A percentile compares a stretch with the other conserved stretches of the same genome.
phyloP scores from a whole-genome alignment of 1,139 yeast genomes.

The Cylindricascospora bacillispora region DNA sequence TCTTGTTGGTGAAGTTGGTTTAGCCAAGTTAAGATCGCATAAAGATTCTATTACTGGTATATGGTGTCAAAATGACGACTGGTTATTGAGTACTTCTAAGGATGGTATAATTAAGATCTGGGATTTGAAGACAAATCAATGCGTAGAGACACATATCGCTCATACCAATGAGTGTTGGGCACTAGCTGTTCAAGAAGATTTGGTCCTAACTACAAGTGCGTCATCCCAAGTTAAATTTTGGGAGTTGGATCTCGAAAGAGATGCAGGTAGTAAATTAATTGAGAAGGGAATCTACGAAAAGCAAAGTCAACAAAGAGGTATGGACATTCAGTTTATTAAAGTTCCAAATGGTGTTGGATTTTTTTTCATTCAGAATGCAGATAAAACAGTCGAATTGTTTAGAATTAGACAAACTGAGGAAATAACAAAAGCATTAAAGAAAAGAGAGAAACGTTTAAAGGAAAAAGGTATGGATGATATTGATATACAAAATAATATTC shows the following conservation, averaged over 20 bases:
- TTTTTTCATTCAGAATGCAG: constrained; percentile 64
- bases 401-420: constrained; percentile 71
- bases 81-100: constrained; percentile 65
- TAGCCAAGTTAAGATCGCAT: constrained; percentile 78
- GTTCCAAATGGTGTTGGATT: constrained; percentile 33
- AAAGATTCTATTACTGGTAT: constrained; percentile 76
- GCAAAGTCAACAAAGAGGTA: constrained; percentile 66
- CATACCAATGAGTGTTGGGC: constrained; percentile 93
- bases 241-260: constrained; percentile 51
- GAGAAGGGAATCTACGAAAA: constrained; percentile 64
- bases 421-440: constrained; percentile 60
- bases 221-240: constrained; percentile 79
- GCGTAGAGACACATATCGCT: constrained; percentile 89
- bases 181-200: constrained; percentile 35
- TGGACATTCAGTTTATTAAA: constrained; percentile 42
- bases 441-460: constrained; percentile 65
- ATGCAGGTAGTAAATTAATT: constrained; percentile 36
- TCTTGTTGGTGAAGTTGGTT: constrained; percentile 81
- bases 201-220: constrained; percentile 60
- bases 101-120: constrained; percentile 88
- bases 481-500: constrained; percentile 43
- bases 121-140: constrained; percentile 83
- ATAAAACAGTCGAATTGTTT: constrained; percentile 70
- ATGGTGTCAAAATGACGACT: constrained; percentile 49
- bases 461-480: constrained; percentile 59